A percentile compares a stretch with the other conserved stretches of the same genome.
These are phyloP conservation scores for Puya raimondii DNA, from an alignment of 176 grass and related monocot genomes.

Conservation along the genomic window DNA sequence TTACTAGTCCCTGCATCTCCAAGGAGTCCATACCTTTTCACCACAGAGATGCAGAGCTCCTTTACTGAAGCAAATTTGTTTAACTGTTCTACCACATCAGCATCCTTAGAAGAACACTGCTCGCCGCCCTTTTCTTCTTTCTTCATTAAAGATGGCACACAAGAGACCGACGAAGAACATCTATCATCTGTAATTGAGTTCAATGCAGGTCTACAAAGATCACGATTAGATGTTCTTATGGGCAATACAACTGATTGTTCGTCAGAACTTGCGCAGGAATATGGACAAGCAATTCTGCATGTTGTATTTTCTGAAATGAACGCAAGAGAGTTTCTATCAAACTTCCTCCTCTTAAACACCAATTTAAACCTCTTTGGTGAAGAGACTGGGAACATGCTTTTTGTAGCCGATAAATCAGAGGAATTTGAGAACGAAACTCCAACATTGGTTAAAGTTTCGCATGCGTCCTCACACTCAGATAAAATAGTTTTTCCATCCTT, in stretches of 20 bases:
- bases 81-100: constrained; percentile 18
- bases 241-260: constrained; percentile 16
- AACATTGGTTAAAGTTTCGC: too few species aligned
- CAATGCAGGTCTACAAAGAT: constrained; percentile 7
- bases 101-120: constrained; percentile 36
- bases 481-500: too few species aligned
- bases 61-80: constrained; percentile 24
- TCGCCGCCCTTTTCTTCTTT: constrained; percentile 19
- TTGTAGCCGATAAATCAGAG: neutral
- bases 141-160: constrained; percentile 15
- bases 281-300: constrained; percentile 2
- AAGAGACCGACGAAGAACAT: constrained; percentile 22
- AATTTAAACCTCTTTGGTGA: constrained; percentile 18
- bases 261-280: constrained; percentile 16
- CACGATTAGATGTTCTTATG: neutral
- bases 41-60: constrained; percentile 55
- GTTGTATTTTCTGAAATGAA: neutral
- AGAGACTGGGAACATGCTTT: constrained; percentile 15
- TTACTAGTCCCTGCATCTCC: constrained; percentile 18
- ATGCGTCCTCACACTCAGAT: too few species aligned
- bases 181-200: constrained; percentile 22
- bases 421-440: too few species aligned
- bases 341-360: constrained; percentile 49
- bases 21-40: constrained; percentile 30
- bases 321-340: constrained; percentile 20